Evolutionary conservation across 176 grass and related monocot species (phyloP).

Genomic region (Musa troglodytarum): DNA sequence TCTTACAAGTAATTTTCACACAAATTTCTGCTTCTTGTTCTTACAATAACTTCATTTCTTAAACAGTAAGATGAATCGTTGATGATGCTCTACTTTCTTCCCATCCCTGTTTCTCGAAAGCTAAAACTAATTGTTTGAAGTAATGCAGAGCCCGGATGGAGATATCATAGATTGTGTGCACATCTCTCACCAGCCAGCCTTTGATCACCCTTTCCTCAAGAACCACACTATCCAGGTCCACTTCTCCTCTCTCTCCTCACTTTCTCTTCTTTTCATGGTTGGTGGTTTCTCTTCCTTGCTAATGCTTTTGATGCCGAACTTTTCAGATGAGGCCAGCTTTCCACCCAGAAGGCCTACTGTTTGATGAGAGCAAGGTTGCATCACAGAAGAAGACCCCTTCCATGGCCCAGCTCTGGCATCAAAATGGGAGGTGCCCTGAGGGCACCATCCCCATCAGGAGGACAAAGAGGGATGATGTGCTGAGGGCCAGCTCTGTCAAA

Average conservation of each 20-base stretch:
- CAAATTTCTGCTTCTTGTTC: background rate
- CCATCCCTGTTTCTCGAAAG: background rate
- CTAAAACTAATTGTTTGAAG: background rate
- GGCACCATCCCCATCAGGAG: slow-evolving; percentile 12
- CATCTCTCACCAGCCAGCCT: slow-evolving; percentile 20
- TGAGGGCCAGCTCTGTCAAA: slow-evolving; percentile 12
- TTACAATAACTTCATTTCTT: background rate
- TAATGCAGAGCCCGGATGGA: slow-evolving; percentile 37
- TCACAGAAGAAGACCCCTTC: slow-evolving; percentile 3
- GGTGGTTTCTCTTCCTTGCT: background rate
- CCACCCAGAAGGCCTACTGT: slow-evolving; percentile 15
- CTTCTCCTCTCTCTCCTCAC: background rate
- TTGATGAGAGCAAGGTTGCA: slow-evolving; percentile 11
- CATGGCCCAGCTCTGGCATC: slow-evolving; percentile 14
- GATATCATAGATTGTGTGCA: slow-evolving; percentile 21
- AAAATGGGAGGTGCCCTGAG: slow-evolving; percentile 8
- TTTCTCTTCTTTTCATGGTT: slow-evolving; percentile 7
- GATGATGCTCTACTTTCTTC: background rate
- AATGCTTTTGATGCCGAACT: background rate
- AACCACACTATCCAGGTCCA: slow-evolving; percentile 22
- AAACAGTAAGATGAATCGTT: background rate
- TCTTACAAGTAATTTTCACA: background rate
- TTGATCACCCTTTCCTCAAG: slow-evolving; percentile 22
- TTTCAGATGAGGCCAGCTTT: slow-evolving; percentile 12
- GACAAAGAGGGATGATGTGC: slow-evolving; percentile 10